Evolutionary conservation across 768 basidiomycete species (phyloP), one percentile per base, ranked within the genome.

Genomic region (Boletus reticuloceps): DNA sequence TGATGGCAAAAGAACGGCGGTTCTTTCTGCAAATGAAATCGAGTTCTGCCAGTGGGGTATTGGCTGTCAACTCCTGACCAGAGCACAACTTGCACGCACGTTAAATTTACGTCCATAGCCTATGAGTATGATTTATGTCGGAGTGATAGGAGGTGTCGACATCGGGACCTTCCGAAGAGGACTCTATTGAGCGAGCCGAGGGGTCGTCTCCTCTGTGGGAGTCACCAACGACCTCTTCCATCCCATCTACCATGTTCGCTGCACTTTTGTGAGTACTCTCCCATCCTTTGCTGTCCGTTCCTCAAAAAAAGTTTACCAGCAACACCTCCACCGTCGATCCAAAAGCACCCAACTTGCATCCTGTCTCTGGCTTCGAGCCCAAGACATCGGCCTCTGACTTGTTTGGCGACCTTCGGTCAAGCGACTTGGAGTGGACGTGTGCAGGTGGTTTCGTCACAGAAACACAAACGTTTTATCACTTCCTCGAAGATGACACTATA

Each of bases 391-490:
- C 79, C 27, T 75, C 78, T 22, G 82, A 90, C 61, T 72, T 88
- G 45, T 85, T 83, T 58, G 92, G 91, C n/a, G 82, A 85, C 62
- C 84, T 96, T 53, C 82, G 83, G 60, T 74, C 80, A 19, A 80
- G 79, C 62, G 94, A 96, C 71, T 81, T 82, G 32, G 86, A 90
- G 67, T 96, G 93, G 94, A 68, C 82, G 31, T 93, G 90, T 70
- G 76, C 84, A 0, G 78, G 84, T 47, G 93, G 95, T 2, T 96
- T 98, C 69, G 80, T 83, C 25, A 88, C 94, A 1, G 97, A 98
- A 71, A 97, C 96, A 0, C 93, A 97, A 68, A 79, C 70, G 0
- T 98, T 88, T 75, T 99, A 99, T 72, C 77, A 86, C 43, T 79
- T 88, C 62, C 77, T 89, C 9, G 83, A 85, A 36, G 91, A 95